A percentile compares a stretch with the other conserved stretches of the same genome.
phyloP scores from a whole-genome alignment of 176 grass and related monocot species.

The Cenchrus purpureus region DNA sequence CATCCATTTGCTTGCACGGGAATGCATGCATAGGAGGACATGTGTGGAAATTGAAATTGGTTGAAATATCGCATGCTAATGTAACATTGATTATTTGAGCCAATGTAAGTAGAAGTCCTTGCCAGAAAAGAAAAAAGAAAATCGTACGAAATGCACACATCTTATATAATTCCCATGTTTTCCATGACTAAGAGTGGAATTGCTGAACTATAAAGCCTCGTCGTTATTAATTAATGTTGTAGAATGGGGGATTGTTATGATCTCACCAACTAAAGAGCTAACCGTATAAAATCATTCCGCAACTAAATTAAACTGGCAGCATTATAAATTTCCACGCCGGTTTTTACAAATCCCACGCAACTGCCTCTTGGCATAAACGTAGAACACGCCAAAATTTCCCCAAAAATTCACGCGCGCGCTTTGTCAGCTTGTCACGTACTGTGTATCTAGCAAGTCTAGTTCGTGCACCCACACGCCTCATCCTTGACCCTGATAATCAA shows the following conservation, averaged over 20 bases:
- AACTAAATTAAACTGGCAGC: too few species aligned
- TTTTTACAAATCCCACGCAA: too few species aligned
- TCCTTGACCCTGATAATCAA: background rate
- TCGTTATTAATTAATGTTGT: too few species aligned
- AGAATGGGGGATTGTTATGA: too few species aligned
- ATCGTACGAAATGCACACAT: background rate
- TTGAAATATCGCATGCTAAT: background rate
- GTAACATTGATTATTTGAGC: background rate
- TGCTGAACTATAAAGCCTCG: too few species aligned
- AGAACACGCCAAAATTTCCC: background rate
- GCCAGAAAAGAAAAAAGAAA: background rate
- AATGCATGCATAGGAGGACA: too few species aligned
- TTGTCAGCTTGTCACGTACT: background rate
- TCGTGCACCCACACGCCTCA: background rate
- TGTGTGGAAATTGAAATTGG: too few species aligned
- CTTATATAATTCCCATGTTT: background rate
- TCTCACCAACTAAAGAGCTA: too few species aligned
- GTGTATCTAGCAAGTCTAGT: background rate
- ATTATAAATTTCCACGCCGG: too few species aligned
- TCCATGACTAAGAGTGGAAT: too few species aligned
- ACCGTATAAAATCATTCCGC: too few species aligned
- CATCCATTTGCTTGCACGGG: too few species aligned
- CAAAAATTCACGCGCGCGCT: background rate
- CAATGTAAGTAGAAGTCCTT: background rate
- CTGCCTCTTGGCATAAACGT: background rate